Evolutionary conservation across 768 basidiomycete genomes (phyloP), one percentile per base, ranked within the genome.

Genomic region (Inosperma sp.): DNA sequence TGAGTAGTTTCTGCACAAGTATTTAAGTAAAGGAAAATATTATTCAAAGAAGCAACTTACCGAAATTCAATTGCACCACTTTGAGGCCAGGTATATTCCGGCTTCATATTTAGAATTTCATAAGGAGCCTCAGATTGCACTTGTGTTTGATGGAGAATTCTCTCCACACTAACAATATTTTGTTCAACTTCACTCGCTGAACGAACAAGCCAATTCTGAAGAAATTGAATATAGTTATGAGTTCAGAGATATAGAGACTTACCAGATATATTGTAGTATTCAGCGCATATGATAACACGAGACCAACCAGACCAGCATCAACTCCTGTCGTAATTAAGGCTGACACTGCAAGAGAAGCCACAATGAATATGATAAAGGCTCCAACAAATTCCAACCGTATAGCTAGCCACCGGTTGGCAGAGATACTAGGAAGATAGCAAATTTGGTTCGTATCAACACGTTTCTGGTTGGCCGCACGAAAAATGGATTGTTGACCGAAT

Each of bases 101-200:
- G 83, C 40, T 81, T 76, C 9, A 64, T 67, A 17, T 82, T 82
- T 0, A 80, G 75, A 14, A 88, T 70, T 52, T 89, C 84, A 35
- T 78, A 75, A 0, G 87, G 81, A 2, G 88, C 91, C 66, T 97
- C 94, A 0, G 83, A 72, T 14, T 72, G 60, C 14, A 95, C 73
- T 6, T 84, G 73, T 22, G 82, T 83, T 60, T 96, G 94, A 59
- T 93, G 84, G 22, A 88, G 65, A 46, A 94, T 86, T 5, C 92
- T 83, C 64, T 95, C 93, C 13, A 91, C 87, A 59, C 88, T 89
- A 53, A 93, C 89, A 59, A 92, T 84, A 57, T 89, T 90, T 59
- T 93, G 88, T 62, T 95, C 93, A 10, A 93, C 88, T 65, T 94
- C 93, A 59, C 84, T 87, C 3, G 86, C 83, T 12, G 84, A 83